phyloP scores from a whole-genome alignment of 2,329 filamentous ascomycete genomes.

The Parascedosporium putredinis region DNA sequence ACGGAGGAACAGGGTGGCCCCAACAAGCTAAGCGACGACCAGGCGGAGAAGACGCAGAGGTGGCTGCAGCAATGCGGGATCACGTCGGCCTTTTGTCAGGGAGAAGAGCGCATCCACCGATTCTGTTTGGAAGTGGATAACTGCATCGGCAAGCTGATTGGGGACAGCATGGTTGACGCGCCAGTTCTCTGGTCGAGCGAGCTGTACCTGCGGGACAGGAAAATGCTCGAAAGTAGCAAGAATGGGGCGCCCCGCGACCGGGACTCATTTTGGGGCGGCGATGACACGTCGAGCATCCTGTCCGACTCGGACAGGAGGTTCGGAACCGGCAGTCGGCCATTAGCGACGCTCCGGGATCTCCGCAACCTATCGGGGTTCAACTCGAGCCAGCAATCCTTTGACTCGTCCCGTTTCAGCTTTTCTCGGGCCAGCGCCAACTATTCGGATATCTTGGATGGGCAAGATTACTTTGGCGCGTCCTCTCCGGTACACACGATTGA shows the following conservation, averaged over 20 bases:
- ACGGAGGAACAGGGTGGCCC: constrained; percentile 75
- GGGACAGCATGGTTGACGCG: constrained; percentile 71
- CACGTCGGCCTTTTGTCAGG: constrained; percentile 78
- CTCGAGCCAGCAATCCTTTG: constrained; percentile 58
- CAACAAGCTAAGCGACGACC: constrained; percentile 93
- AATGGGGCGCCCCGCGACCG: constrained; percentile 29
- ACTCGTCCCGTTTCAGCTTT: constrained; percentile 55
- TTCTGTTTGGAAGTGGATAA: constrained; percentile 85
- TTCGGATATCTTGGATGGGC: constrained; percentile 58
- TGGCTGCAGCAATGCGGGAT: constrained; percentile 78
- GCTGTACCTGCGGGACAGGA: constrained; percentile 69
- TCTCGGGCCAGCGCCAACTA: constrained; percentile 45
- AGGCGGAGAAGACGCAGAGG: constrained; percentile 70
- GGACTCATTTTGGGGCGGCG: constrained; percentile 33
- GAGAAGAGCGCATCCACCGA: constrained; percentile 88
- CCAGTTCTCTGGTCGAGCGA: constrained; percentile 90
- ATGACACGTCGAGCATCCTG: constrained; percentile 42
- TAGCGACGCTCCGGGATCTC: constrained; percentile 45
- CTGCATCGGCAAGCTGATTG: constrained; percentile 76
- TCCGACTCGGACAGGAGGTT: constrained; percentile 45
- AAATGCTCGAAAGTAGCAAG: constrained; percentile 38
- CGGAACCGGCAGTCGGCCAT: constrained; percentile 29
- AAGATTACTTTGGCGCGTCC: constrained; percentile 58
- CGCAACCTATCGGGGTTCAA: constrained; percentile 50
- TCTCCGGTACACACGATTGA: constrained; percentile 65